Evolutionary conservation across 306 rosid genomes (phyloP).

Genomic region (Medicago ruthenica): DNA sequence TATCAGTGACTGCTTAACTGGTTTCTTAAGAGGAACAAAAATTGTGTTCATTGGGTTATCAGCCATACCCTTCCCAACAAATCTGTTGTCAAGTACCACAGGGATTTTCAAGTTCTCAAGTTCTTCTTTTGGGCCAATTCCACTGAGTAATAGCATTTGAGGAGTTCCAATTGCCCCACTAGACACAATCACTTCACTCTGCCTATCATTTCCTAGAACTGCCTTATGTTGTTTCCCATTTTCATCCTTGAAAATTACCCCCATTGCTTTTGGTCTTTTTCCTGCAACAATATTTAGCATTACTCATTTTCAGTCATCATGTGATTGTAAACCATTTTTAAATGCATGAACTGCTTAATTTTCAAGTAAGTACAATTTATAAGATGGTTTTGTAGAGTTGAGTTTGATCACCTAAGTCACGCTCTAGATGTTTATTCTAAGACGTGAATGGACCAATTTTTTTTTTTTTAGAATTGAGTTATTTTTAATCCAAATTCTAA

Average conservation of each 20-base stretch:
- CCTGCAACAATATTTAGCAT: constrained; percentile 46
- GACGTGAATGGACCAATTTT: neutral
- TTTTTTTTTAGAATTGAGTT: too few relatives aligned
- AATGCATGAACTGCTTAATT: neutral
- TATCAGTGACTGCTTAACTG: constrained; percentile 68
- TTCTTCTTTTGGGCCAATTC: constrained; percentile 78
- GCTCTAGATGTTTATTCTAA: neutral
- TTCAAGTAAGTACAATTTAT: neutral
- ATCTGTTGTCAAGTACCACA: constrained; percentile 62
- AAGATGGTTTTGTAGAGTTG: neutral
- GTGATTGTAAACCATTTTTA: neutral
- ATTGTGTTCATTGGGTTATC: constrained; percentile 95
- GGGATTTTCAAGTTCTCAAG: constrained; percentile 69
- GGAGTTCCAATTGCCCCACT: constrained; percentile 91
- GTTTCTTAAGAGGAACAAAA: constrained; percentile 68
- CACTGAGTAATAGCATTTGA: constrained; percentile 85
- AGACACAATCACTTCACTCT: constrained; percentile 78
- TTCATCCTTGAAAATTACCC: constrained; percentile 86
- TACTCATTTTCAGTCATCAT: neutral
- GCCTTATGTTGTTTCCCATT: constrained; percentile 78
- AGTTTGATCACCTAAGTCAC: neutral
- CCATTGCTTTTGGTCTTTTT: constrained; percentile 72
- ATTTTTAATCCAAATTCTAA: too few relatives aligned
- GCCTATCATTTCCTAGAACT: constrained; percentile 46
- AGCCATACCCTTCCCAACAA: constrained; percentile 91